Evolutionary conservation across 139 green algal genomes (phyloP).

Genomic region (Chlamydomonas sp.): DNA sequence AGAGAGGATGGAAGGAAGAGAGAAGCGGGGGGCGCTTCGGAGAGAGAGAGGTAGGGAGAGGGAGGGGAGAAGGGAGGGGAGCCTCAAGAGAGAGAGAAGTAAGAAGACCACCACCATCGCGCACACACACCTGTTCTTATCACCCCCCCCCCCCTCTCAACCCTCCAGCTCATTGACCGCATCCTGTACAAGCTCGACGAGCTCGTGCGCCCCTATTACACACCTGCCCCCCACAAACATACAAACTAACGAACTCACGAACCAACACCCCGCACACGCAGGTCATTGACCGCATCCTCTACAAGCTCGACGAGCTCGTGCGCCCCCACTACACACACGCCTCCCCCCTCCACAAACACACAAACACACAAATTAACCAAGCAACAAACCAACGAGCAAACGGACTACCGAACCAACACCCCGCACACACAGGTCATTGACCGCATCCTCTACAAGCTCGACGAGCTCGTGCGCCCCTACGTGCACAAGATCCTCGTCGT

Average conservation of each 20-base stretch:
- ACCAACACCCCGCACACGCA: too few species aligned
- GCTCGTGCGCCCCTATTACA: slow-evolving; percentile 93
- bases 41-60: too few species aligned
- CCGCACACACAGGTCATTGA: slow-evolving; percentile 21
- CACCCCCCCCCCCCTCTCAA: neutral
- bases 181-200: slow-evolving; percentile 98
- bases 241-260: too few species aligned
- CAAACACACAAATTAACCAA: too few species aligned
- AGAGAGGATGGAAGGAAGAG: too few species aligned
- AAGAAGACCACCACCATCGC: too few species aligned
- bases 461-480: slow-evolving; percentile 95
- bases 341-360: too few species aligned
- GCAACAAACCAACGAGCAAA: too few species aligned
- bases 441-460: slow-evolving; percentile 94
- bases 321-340: slow-evolving; percentile 93
- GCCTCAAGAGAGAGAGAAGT: neutral
- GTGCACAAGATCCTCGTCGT: slow-evolving; percentile 99
- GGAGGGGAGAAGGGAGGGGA: too few species aligned
- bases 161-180: slow-evolving; percentile 69
- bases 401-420: too few species aligned
- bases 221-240: too few species aligned
- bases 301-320: slow-evolving; percentile 97
- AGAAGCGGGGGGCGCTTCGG: too few species aligned
- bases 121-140: neutral
- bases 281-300: slow-evolving; percentile 70